Conservation (phyloP, 441 rosid species). For the Jatropha multifida region DNA sequence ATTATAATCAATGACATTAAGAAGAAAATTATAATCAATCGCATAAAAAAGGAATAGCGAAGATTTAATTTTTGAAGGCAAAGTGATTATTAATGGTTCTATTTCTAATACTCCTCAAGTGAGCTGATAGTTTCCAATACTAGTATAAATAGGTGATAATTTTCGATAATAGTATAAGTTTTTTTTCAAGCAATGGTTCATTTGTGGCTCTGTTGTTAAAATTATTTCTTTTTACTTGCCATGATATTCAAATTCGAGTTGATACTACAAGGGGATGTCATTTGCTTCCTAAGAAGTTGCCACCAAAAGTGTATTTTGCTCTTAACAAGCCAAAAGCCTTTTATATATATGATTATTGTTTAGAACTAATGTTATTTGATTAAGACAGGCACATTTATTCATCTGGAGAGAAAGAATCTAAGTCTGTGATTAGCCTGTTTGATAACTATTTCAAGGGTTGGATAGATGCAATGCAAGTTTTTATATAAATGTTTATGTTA, state of each 20-base stretch:
- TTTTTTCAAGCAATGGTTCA: not conserved
- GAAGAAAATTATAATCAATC: conserved; percentile 32
- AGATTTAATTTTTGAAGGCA: conserved; percentile 79
- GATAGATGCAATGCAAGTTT: conserved; percentile 44
- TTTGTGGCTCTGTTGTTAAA: not conserved
- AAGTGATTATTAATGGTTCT: conserved; percentile 79
- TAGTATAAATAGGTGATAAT: too few species aligned
- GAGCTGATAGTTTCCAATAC: not conserved
- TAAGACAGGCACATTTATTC: conserved; percentile 83
- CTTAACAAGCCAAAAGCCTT: conserved; percentile 79
- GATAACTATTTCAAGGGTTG: conserved; percentile 67
- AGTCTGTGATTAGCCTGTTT: conserved; percentile 64
- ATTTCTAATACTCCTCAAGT: conserved; percentile 82
- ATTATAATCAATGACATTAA: not conserved
- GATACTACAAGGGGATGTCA: conserved; percentile 68
- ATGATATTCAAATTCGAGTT: conserved; percentile 68
- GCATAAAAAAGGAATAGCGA: conserved; percentile 85
- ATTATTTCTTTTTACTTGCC: not conserved
- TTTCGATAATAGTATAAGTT: not conserved
- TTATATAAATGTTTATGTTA: not conserved
- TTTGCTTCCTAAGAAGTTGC: conserved; percentile 81
- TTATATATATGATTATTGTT: not conserved
- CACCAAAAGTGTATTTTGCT: conserved; percentile 32
- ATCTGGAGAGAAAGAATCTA: conserved; percentile 74
- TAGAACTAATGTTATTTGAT: conserved; percentile 10